phyloP scores from a whole-genome alignment of 1,284 basidiomycete genomes.

The Termitomyces sp. region DNA sequence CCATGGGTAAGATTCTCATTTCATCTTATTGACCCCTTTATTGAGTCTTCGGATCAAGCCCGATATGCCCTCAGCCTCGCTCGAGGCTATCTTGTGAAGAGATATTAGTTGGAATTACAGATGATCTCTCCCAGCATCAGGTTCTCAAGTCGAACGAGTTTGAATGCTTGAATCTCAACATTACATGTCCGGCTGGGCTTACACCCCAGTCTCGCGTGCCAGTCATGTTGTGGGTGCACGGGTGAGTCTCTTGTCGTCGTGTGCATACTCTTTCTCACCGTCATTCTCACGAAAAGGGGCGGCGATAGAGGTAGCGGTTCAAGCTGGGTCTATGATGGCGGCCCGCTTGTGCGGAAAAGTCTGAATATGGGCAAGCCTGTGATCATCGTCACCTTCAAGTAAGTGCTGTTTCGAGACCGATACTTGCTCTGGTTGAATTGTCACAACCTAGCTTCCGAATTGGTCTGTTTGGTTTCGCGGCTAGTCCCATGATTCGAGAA shows the following conservation, averaged over 20 bases:
- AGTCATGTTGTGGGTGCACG: slow-evolving; percentile 78
- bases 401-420: slow-evolving; percentile 24
- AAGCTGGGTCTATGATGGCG: slow-evolving; percentile 71
- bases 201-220: slow-evolving; percentile 49
- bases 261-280: slow-evolving; percentile 4
- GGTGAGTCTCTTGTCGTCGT: slow-evolving; percentile 39
- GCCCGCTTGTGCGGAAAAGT: slow-evolving; percentile 62
- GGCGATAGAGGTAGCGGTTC: slow-evolving; percentile 68
- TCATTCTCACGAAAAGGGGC: slow-evolving; percentile 40
- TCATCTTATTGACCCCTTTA: not conserved
- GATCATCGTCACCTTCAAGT: slow-evolving; percentile 74
- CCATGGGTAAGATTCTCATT: slow-evolving; percentile 45
- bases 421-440: slow-evolving; percentile 10
- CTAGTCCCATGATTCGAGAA: slow-evolving; percentile 55
- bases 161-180: slow-evolving; percentile 72
- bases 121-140: slow-evolving; percentile 49
- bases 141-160: slow-evolving; percentile 63
- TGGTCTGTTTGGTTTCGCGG: slow-evolving; percentile 69
- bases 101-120: slow-evolving; percentile 54
- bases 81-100: slow-evolving; percentile 48
- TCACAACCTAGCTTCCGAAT: slow-evolving; percentile 56
- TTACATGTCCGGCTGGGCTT: slow-evolving; percentile 61
- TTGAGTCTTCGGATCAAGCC: slow-evolving; percentile 34
- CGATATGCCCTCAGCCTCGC: slow-evolving; percentile 67
- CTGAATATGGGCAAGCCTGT: slow-evolving; percentile 56